Evolutionary conservation across 2,329 filamentous ascomycete genomes (phyloP), one percentile per base, ranked within the genome.

Genomic region (Talaromyces albobiverticillius): DNA sequence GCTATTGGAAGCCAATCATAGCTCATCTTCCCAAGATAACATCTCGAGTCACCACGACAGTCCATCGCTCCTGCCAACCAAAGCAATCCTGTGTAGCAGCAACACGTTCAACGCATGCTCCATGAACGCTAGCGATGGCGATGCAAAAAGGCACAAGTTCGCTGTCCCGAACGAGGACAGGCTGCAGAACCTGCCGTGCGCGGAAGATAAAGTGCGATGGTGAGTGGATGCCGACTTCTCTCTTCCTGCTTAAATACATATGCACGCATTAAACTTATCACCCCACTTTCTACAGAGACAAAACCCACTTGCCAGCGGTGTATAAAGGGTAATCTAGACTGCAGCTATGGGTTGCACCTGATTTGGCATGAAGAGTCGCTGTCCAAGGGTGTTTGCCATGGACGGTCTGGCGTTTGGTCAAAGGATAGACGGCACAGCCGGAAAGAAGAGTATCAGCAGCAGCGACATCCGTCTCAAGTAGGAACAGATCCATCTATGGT

Each of bases 351-450:
- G 22, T 41, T 65, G 14, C 58, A 57, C 22, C 38, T 65, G 6
- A 59, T 51, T 9, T 67, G 64, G 62, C 58, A 62, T 18, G 61
- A 67, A 47, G 62, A 66, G 48, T 64, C 60, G 8, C 36, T 64
- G 29, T 60, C 63, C 6, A 58, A 60, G 31, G 63, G 61, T 2
- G 41, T 66, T 3, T 67, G 61, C 36, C 64, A 66, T 60, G 64
- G 63, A 18, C 47, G 62, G 4, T 34, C 40, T 22, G 61, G 62
- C 3, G 59, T 65, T 26, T 65, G 63, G 61, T 61, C 58, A 4
- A 65, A 65, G 34, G 49, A 46, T 38, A 56, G 50, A 10, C 51
- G 53, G n/a, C 46, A 18, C 11, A 38, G 31, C 10, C 18, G 32
- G 16, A 22, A 40, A 50, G 14, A 47, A 11, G 18, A 45, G 23